Percentiles rank a stretch among this genome's conserved stretches.
Evolutionary conservation across 257 asterid genomes (phyloP).

Genomic region (Euphrasia confusa): DNA sequence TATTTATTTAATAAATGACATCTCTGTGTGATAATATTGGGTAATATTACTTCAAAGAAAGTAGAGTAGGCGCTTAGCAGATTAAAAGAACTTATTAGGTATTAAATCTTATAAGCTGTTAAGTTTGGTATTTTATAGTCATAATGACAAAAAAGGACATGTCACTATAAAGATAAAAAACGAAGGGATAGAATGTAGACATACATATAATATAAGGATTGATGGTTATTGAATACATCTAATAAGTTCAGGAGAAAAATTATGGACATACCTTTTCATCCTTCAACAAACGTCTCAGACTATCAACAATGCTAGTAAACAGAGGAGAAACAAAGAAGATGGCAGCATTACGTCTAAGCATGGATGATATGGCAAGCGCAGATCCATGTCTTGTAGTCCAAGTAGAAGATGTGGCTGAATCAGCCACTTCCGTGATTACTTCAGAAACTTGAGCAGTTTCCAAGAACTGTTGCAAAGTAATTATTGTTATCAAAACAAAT

Average conservation of each 20-base stretch:
- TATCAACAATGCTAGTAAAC: conserved; percentile 39
- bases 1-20: not conserved
- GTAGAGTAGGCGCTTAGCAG: too few species aligned
- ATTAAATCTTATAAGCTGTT: too few species aligned
- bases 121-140: too few species aligned
- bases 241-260: conserved; percentile 10
- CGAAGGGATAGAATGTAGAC: too few species aligned
- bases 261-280: conserved; percentile 78
- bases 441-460: conserved; percentile 69
- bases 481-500: conserved; percentile 16
- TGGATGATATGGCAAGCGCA: conserved; percentile 62
- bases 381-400: conserved; percentile 93
- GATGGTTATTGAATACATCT: not conserved
- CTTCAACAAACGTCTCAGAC: conserved; percentile 62
- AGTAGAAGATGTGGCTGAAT: conserved; percentile 62
- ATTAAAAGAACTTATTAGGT: too few species aligned
- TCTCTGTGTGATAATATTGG: too few species aligned
- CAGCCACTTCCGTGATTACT: conserved; percentile 50
- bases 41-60: too few species aligned
- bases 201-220: too few species aligned
- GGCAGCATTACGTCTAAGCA: conserved; percentile 72
- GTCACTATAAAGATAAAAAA: too few species aligned
- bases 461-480: conserved; percentile 51
- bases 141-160: too few species aligned
- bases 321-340: conserved; percentile 54